These are phyloP conservation scores for Ceriops tagal DNA, from an alignment of 345 rosid species.

Conservation along the genomic window DNA sequence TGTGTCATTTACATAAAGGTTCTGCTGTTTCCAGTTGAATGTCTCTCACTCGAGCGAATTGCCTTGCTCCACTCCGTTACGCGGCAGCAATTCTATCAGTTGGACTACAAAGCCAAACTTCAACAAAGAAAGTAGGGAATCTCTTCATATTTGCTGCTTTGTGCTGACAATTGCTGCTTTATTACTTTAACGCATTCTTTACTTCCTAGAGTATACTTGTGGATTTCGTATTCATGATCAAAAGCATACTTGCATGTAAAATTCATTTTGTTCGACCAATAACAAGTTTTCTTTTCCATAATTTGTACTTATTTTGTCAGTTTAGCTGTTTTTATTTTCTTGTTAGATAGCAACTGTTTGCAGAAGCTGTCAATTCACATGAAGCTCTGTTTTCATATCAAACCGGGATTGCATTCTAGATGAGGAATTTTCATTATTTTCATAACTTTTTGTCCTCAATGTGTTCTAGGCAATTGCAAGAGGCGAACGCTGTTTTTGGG, in stretches of 20 bases:
- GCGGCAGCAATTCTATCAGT: slow-evolving; percentile 19
- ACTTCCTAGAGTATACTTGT: neutral
- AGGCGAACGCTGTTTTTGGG: slow-evolving; percentile 62
- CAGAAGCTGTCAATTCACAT: neutral
- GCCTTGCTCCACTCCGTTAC: slow-evolving; percentile 26
- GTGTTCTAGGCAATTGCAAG: slow-evolving; percentile 41
- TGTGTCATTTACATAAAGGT: neutral
- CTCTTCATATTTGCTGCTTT: slow-evolving; percentile 8
- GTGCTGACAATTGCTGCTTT: neutral
- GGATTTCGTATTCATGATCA: neutral
- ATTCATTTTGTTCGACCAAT: neutral
- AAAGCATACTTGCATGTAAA: neutral
- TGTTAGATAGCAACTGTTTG: too few relatives aligned
- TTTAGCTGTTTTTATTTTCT: too few relatives aligned
- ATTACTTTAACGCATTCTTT: neutral
- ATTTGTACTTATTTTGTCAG: too few relatives aligned
- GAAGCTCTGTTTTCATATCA: neutral
- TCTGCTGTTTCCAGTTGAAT: slow-evolving; percentile 30
- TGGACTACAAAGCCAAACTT: slow-evolving; percentile 13
- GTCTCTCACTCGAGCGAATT: slow-evolving; percentile 28
- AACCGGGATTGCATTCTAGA: neutral
- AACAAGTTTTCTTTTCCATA: too few relatives aligned
- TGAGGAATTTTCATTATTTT: neutral
- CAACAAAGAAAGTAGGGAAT: slow-evolving; percentile 41
- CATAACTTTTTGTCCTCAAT: slow-evolving; percentile 1